Base-by-base conservation (phyloP, 2,329 filamentous ascomycete genomes). In the Colletotrichum sp. region DNA sequence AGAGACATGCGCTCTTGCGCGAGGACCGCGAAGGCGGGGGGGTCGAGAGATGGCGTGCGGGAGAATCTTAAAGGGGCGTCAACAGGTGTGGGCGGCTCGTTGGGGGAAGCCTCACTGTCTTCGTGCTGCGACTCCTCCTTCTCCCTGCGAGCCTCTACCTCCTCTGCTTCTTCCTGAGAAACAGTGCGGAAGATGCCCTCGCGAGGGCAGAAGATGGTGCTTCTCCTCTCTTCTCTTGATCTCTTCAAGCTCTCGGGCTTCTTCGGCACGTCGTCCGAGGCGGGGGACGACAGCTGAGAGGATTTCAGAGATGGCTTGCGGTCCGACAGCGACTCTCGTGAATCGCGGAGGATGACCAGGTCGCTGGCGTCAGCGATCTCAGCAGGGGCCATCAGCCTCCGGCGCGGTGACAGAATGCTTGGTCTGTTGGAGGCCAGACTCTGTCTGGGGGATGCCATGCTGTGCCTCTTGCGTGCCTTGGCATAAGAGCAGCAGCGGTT, bases 401-500 rank as follows among this genome's bases (percentile, higher is more conserved):
- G 85, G 76, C 81, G 86, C 21, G 82, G 72, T 64, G 85, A 79
- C 36, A 78, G 64, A 39, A 81, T 78, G 80, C 83, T 85, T 13
- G 82, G 80, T 10, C 83, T 82, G 34, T 82, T 79, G 26, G 79
- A 81, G 9, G 80, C 76, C 18, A 85, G 84, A 72, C 85, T 85
- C 75, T 83, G 85, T 76, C 81, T 86, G n/a, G 82, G 72, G 64
- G 85, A 79, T 26, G 78, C 60, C 34, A 81, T 76, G 80, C 82
- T 85, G 13, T 81, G 81, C 18, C 83, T 82, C 52, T 83, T 80
- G 49, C 75, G 78, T 16, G 79, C 72, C 78, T 87, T 89, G 76
- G 86, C 89, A 81, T 92, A 93, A 2, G 90, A 87, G 85, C 94
- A 95, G 83, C 90, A 92, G 63, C 90, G 89, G 78, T 96, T 89